Base-by-base conservation (phyloP, 805 yeast species). In the Starmerella riodocensis region DNA sequence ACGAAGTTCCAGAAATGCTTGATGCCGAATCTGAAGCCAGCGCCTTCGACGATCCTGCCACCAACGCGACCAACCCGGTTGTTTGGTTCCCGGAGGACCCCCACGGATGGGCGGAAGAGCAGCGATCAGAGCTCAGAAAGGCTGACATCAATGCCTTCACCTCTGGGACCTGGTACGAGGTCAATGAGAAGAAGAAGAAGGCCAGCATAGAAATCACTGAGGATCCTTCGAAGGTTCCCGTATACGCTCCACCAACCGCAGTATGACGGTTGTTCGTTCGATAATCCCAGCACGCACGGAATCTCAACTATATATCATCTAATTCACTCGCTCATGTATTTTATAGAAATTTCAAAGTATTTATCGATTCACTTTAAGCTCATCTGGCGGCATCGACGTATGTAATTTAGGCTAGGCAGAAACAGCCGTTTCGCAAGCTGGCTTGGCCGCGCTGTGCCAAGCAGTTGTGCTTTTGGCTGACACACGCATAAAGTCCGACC, bases 41-140 rank as follows among this genome's bases (percentile, higher is more conserved):
- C 46, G 91, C 94, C 0, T 88, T 78, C 59, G 73, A 74, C 53
- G 71, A 69, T 53, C 96, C 96, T 2, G 81, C 78, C 6, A 75
- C 78, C 14, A 63, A 73, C 21, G 78, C 78, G 0, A 57, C 65
- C 32, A 70, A 81, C 50, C 93, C 94, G 2, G 65, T 67, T n/a
- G 62, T 88, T 17, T 88, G 98, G 98, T 73, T 88, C 53, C 93
- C 96, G n/a, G 64, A 65, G 42, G 98, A 88, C 57, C 78, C 82
- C 8, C 73, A 74, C 71, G 97, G 97, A 1, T 70, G 83, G 50
- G 79, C 94, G 1, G 60, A 65, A 2, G 55, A 53, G 12, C 74
- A 77, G 51, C 75, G 80, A 18, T 69, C 68, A 29, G 64, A 72
- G 30, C 67, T 82, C 37, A 51, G 53, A 9, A 56, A 63, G 17